Conservation (phyloP, 306 rosid species). For the Cucurbita moschata region DNA sequence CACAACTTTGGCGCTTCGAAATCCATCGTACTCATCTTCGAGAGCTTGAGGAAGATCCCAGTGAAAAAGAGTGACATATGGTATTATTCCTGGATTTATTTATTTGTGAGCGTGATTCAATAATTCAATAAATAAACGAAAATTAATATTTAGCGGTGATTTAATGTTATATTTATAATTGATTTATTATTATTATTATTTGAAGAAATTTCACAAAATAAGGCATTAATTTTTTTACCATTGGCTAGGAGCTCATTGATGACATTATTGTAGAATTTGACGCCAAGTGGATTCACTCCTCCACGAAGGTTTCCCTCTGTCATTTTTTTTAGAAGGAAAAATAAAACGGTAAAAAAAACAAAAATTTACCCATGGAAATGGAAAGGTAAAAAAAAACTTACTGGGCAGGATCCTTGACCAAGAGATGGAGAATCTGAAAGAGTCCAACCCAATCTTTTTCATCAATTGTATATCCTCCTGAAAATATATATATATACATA, state of each 20-base stretch:
- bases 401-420: slow-evolving; percentile 32
- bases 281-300: slow-evolving; percentile 21
- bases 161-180: too few species aligned
- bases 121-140: too few species aligned
- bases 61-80: slow-evolving; percentile 24
- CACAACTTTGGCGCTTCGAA: slow-evolving; percentile 17
- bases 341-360: not conserved
- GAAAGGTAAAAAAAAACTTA: not conserved
- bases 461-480: slow-evolving; percentile 23
- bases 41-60: slow-evolving; percentile 29
- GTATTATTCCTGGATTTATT: slow-evolving; percentile 11
- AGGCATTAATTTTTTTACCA: not conserved
- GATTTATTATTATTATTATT: too few species aligned
- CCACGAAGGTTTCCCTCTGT: slow-evolving; percentile 24
- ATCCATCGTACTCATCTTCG: slow-evolving; percentile 23
- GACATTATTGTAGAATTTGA: slow-evolving; percentile 25
- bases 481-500: not conserved
- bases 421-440: slow-evolving; percentile 26
- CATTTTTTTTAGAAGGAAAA: not conserved
- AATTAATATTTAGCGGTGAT: too few species aligned
- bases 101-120: too few species aligned
- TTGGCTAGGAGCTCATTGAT: slow-evolving; percentile 21
- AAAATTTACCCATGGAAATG: too few species aligned
- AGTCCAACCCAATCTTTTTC: slow-evolving; percentile 22
- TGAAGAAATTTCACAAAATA: too few species aligned